Evolutionary conservation across 129 eudicot species (phyloP).

Genomic region (Artemisia tridentata): DNA sequence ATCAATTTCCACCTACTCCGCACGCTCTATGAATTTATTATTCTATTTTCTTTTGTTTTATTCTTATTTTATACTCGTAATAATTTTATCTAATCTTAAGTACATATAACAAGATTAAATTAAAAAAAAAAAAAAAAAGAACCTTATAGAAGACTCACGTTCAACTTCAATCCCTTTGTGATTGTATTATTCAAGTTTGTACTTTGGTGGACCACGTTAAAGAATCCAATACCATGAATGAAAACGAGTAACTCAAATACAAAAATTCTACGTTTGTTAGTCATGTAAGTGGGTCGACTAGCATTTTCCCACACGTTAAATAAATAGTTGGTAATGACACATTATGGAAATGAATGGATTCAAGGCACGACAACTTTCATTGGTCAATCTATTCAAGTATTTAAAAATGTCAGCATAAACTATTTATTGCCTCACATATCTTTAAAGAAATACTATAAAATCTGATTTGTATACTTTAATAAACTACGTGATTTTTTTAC

Average conservation of each 20-base stretch:
- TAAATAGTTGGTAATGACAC: constrained; percentile 21
- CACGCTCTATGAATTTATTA: constrained; percentile 25
- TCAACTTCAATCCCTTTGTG: too few species aligned
- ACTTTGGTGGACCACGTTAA: too few species aligned
- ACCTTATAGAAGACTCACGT: too few species aligned
- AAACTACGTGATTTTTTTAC: too few species aligned
- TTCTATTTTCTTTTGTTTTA: background rate
- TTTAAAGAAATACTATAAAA: background rate
- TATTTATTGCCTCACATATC: background rate
- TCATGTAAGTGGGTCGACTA: constrained; percentile 8
- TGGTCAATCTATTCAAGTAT: constrained; percentile 4
- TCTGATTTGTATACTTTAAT: background rate
- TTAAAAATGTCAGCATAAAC: background rate
- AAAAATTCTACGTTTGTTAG: constrained; percentile 2
- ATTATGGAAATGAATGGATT: constrained; percentile 5
- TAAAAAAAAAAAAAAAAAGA: too few species aligned
- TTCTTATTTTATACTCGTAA: background rate
- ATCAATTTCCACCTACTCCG: constrained; percentile 26
- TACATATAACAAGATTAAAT: too few species aligned
- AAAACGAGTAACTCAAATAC: background rate
- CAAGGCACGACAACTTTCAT: constrained; percentile 20
- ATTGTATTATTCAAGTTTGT: too few species aligned
- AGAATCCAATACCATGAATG: background rate
- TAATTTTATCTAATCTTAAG: too few species aligned
- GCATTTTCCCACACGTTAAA: constrained; percentile 27